Conservation (phyloP, 1,139 yeast genomes). For the Kodamaea fungicola region DNA sequence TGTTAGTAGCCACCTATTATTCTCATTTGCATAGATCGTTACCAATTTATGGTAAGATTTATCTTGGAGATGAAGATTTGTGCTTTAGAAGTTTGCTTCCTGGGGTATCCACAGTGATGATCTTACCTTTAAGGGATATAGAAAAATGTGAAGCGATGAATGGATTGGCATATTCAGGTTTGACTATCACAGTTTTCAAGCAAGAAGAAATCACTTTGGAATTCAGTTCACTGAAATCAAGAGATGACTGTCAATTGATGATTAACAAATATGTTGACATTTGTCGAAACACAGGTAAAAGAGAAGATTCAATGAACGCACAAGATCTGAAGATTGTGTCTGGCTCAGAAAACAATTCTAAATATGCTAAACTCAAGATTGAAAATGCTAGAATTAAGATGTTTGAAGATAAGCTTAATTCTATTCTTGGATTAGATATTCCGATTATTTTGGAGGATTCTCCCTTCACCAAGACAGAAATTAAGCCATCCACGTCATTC, state of each 20-base stretch:
- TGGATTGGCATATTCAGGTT: slow-evolving; percentile 60
- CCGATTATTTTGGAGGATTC: slow-evolving; percentile 68
- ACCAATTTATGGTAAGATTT: slow-evolving; percentile 81
- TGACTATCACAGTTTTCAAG: slow-evolving; percentile 65
- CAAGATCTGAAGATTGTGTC: neutral
- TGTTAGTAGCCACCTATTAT: slow-evolving; percentile 65
- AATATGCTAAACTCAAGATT: slow-evolving; percentile 21
- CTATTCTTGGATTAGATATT: slow-evolving; percentile 58
- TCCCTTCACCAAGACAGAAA: slow-evolving; percentile 50
- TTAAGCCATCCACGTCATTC: slow-evolving; percentile 51
- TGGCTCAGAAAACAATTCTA: slow-evolving; percentile 7
- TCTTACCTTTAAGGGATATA: slow-evolving; percentile 71
- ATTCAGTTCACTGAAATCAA: slow-evolving; percentile 58
- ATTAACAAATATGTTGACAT: slow-evolving; percentile 49
- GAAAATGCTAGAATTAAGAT: slow-evolving; percentile 54
- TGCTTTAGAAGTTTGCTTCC: slow-evolving; percentile 82
- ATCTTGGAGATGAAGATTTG: slow-evolving; percentile 60
- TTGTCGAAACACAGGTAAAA: slow-evolving; percentile 11
- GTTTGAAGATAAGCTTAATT: slow-evolving; percentile 59
- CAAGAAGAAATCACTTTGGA: slow-evolving; percentile 76
- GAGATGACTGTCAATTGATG: slow-evolving; percentile 71
- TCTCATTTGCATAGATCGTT: slow-evolving; percentile 67
- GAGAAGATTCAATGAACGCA: neutral
- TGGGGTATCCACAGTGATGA: slow-evolving; percentile 76
- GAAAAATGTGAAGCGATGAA: slow-evolving; percentile 65